phyloP scores from a whole-genome alignment of 306 rosid species.

The Carpinus viminea region DNA sequence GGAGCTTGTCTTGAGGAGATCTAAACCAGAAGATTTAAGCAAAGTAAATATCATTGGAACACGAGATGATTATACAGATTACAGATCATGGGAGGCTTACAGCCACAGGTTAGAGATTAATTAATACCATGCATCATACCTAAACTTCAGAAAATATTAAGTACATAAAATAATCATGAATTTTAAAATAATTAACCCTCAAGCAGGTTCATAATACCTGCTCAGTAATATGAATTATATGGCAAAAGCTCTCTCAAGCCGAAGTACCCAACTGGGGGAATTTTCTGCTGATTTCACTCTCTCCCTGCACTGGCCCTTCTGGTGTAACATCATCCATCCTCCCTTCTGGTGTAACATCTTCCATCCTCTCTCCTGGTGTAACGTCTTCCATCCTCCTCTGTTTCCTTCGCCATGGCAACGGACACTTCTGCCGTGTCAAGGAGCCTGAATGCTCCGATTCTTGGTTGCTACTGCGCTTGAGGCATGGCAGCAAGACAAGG shows the following conservation, averaged over 20 bases:
- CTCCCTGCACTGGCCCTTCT: neutral
- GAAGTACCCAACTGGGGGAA: neutral
- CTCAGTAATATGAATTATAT: neutral
- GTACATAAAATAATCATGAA: neutral
- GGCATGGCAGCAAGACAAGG: constrained; percentile 29
- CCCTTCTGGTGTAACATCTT: neutral
- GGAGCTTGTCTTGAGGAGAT: neutral
- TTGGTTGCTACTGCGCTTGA: constrained; percentile 16
- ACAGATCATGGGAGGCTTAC: neutral
- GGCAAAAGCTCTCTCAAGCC: neutral
- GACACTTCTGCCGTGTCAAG: neutral
- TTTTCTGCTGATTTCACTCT: constrained; percentile 12
- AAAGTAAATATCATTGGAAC: neutral
- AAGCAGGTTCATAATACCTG: neutral
- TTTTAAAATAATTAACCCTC: neutral
- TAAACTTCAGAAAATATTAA: neutral
- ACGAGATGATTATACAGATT: neutral
- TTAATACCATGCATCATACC: neutral
- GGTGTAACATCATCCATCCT: constrained; percentile 6
- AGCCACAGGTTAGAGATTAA: neutral
- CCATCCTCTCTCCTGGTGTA: neutral
- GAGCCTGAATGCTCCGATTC: constrained; percentile 28
- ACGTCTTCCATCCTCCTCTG: constrained; percentile 10
- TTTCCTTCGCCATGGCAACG: constrained; percentile 8
- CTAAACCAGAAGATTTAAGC: neutral